Percentiles rank a stretch among this genome's conserved stretches.
These are phyloP conservation scores for Brassica incana DNA, from an alignment of 345 rosid species.

Conservation along the genomic window DNA sequence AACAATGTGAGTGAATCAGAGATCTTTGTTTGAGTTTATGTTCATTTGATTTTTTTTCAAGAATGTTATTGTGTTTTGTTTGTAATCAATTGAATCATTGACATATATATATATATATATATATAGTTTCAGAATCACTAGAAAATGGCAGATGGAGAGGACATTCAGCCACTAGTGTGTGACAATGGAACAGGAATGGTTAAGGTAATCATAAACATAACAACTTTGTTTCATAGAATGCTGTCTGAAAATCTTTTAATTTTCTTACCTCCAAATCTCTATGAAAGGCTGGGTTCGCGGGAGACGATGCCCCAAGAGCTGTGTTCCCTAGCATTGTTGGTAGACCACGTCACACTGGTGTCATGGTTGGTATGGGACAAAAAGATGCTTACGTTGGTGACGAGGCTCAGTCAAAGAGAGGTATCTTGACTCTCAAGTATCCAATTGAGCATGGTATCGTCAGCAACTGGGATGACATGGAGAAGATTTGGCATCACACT, in stretches of 20 bases:
- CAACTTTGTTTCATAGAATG: neutral
- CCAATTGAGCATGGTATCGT: conserved; percentile 64
- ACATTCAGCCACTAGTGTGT: conserved; percentile 70
- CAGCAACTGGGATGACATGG: conserved; percentile 70
- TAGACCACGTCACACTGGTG: conserved; percentile 59
- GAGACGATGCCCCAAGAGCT: conserved; percentile 62
- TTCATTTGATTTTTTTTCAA: neutral
- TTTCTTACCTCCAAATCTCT: neutral
- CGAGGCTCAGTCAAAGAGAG: conserved; percentile 63
- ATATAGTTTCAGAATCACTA: conserved; percentile 10
- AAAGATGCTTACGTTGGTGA: conserved; percentile 67
- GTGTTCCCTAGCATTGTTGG: conserved; percentile 65
- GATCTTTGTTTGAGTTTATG: neutral
- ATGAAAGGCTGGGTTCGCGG: conserved; percentile 54
- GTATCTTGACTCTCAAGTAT: conserved; percentile 54
- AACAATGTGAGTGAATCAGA: neutral
- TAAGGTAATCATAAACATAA: conserved; percentile 41
- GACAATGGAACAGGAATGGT: conserved; percentile 74
- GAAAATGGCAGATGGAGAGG: conserved; percentile 89
- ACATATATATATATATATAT: too few relatives aligned
- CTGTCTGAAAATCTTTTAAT: neutral
- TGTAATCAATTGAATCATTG: neutral
- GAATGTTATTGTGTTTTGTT: neutral
- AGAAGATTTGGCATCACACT: conserved; percentile 37
- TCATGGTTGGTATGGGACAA: conserved; percentile 66